phyloP scores from a whole-genome alignment of 805 yeast species.

The Ogataea sp. region DNA sequence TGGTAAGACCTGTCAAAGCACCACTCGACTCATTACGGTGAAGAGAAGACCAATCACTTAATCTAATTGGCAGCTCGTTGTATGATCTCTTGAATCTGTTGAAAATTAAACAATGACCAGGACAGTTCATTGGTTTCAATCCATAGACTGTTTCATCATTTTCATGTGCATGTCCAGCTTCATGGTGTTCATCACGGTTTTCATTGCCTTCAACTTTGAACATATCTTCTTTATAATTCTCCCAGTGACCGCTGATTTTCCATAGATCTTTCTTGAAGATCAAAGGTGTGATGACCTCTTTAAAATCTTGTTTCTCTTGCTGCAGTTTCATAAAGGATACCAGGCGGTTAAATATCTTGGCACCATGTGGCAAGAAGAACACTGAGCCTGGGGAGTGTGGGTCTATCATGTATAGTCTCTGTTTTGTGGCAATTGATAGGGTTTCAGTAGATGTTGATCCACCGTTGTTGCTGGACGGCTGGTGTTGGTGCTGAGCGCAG shows the following conservation, averaged over 20 bases:
- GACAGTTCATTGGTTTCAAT: conserved; percentile 75
- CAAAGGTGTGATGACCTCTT: conserved; percentile 89
- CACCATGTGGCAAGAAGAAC: conserved; percentile 89
- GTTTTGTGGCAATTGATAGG: conserved; percentile 47
- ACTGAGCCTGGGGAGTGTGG: conserved; percentile 84
- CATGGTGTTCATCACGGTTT: conserved; percentile 21
- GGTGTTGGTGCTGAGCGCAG: conserved; percentile 4
- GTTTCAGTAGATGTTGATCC: conserved; percentile 26
- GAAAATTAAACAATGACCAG: conserved; percentile 81
- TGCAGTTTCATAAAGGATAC: conserved; percentile 79
- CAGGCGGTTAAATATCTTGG: conserved; percentile 74
- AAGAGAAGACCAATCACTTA: conserved; percentile 82
- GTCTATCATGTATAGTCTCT: conserved; percentile 72
- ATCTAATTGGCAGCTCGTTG: conserved; percentile 78
- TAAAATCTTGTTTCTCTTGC: conserved; percentile 72
- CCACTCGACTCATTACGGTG: conserved; percentile 96
- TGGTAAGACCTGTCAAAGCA: conserved; percentile 82
- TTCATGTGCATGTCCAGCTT: too few species aligned
- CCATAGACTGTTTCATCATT: conserved; percentile 47
- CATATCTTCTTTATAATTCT: conserved; percentile 91
- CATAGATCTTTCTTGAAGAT: conserved; percentile 77
- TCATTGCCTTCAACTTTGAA: conserved; percentile 69
- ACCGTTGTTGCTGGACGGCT: too few species aligned
- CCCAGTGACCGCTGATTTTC: conserved; percentile 96
- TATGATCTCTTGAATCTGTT: conserved; percentile 70